Conservation (phyloP, 805 yeast genomes). For the Candida manassasensis region DNA sequence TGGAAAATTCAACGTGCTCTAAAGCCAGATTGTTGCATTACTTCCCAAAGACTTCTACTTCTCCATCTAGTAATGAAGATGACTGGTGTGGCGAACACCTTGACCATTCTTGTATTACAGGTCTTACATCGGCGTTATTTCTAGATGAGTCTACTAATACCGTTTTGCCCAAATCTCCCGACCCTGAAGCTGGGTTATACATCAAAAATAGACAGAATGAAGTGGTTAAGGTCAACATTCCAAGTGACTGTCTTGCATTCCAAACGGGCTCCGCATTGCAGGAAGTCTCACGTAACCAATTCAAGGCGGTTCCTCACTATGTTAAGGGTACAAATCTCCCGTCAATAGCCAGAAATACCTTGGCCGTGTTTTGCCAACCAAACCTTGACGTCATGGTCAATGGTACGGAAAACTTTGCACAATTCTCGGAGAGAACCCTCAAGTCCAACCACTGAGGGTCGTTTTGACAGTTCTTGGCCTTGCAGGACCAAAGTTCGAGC, state of each 20-base stretch:
- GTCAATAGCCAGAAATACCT: conserved; percentile 45
- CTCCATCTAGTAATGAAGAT: conserved; percentile 11
- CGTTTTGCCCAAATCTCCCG: conserved; percentile 34
- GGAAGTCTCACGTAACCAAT: conserved; percentile 43
- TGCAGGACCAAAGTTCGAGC: too few species aligned
- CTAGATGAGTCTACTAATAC: conserved; percentile 32
- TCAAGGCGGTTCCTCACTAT: conserved; percentile 56
- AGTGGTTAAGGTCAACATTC: conserved; percentile 48
- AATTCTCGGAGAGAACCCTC: conserved; percentile 41
- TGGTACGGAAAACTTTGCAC: conserved; percentile 43
- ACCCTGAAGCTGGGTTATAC: conserved; percentile 45
- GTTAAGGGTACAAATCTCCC: conserved; percentile 41
- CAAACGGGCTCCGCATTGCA: conserved; percentile 58
- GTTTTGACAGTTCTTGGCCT: neutral
- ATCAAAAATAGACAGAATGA: conserved; percentile 43
- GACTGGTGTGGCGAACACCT: conserved; percentile 62
- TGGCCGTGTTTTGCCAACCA: conserved; percentile 63
- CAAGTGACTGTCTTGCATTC: conserved; percentile 52
- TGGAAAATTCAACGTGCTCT: conserved; percentile 46
- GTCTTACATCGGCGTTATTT: conserved; percentile 51
- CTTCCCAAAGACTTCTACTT: conserved; percentile 28
- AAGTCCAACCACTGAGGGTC: conserved; percentile 29
- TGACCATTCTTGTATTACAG: conserved; percentile 59
- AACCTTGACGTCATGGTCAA: conserved; percentile 47
- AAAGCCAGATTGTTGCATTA: conserved; percentile 57